A percentile compares a stretch with the other conserved stretches of the same genome.
phyloP scores from a whole-genome alignment of 2,329 filamentous ascomycete genomes.

The Penicillium psychrosexuale region DNA sequence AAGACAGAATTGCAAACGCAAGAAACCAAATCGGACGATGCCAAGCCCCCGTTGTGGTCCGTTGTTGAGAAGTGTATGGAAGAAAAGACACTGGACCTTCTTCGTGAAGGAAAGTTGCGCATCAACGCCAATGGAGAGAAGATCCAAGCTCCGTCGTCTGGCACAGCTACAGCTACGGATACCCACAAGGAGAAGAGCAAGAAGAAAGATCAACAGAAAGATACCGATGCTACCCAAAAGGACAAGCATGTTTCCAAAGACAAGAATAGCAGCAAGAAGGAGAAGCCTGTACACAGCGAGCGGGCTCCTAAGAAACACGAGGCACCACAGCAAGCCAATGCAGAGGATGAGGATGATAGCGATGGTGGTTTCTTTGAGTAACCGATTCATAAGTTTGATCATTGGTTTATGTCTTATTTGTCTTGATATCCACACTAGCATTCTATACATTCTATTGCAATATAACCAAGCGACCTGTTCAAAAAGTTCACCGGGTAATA shows the following conservation, averaged over 20 bases:
- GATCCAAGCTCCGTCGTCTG: neutral
- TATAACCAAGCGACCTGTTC: neutral
- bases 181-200: conserved; percentile 13
- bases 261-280: conserved; percentile 12
- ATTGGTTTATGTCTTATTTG: conserved; percentile 5
- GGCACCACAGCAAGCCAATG: conserved; percentile 8
- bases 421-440: conserved; percentile 12
- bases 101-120: conserved; percentile 43
- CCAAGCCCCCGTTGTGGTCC: conserved; percentile 45
- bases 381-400: neutral
- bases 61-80: conserved; percentile 45
- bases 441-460: neutral
- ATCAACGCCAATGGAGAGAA: conserved; percentile 20
- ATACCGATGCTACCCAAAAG: neutral
- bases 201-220: conserved; percentile 7
- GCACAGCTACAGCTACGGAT: neutral
- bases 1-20: conserved; percentile 20
- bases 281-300: conserved; percentile 2
- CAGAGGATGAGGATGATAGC: conserved; percentile 27
- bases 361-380: conserved; percentile 44
- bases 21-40: conserved; percentile 9
- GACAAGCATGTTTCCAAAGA: neutral
- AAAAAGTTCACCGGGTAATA: neutral
- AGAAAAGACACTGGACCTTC: conserved; percentile 41
- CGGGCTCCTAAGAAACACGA: conserved; percentile 2